Evolutionary conservation across 352 stramenopile species (phyloP), one percentile per base, ranked within the genome.

Genomic region (Pythium utonaiense): DNA sequence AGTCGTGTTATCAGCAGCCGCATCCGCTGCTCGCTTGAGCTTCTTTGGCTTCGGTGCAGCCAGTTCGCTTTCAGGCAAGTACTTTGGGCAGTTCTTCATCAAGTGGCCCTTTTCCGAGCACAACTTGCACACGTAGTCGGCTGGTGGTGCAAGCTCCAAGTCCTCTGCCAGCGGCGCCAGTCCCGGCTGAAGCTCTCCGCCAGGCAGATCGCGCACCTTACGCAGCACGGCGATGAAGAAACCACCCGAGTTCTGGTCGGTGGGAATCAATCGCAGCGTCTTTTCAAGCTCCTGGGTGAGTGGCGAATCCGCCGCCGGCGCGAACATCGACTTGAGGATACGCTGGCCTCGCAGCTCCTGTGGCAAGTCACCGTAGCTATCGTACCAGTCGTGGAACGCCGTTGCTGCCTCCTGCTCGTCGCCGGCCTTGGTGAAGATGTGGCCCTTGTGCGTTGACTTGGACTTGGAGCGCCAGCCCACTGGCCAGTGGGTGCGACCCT

Each of bases 181-280:
- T 22, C 83, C 80, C 51, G 74, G 47, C 57, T 91, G 80, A 3
- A 51, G 17, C 3, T 75, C 65, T 16, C 71, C 70, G 10, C 78
- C 77, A 2, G 85, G 85, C 27, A 93, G 61, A 45, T 93, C 66
- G 3, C 57, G 58, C 31, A 72, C 61, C 57, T 98, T 98, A 36
- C 79, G 70, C 24, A 99, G 80, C 30, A 99, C 83, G n/a, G 92
- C 90, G 40, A 99, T 87, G 71, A 99, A 99, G 70, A 99, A 99
- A 5, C 97, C 98, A 34, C 97, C 97, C 6, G 96, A 98, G 71
- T 99, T 96, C 60, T 99, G 89, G 69, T 99, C 96, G 33, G 98
- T 98, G 1, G 98, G 98, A 41, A 99, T 83, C 22, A 99, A 77
- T 12, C 97, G 89, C 66, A 97, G 76, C 44, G 96, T 98, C 54